Percentiles rank a stretch among this genome's conserved stretches.
Evolutionary conservation across 225 moss, liverwort and hornwort genomes (phyloP).

Genomic region (Sphagnum tenellum): DNA sequence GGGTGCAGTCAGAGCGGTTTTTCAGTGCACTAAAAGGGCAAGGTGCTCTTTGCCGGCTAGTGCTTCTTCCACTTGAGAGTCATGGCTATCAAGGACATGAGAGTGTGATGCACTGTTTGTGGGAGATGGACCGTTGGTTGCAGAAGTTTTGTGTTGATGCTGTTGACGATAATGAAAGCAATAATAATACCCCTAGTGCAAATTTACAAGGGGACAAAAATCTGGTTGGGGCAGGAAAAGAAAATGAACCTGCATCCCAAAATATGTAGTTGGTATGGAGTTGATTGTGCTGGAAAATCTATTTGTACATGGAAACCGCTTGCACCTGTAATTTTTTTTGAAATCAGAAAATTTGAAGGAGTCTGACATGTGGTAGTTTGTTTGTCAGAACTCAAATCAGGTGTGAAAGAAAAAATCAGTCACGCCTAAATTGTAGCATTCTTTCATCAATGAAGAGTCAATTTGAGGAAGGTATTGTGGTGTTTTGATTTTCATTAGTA

Average conservation of each 20-base stretch:
- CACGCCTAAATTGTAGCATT: too few relatives aligned
- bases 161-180: slow-evolving; percentile 15
- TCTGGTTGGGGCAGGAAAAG: slow-evolving; percentile 31
- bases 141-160: slow-evolving; percentile 61
- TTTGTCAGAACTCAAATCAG: too few relatives aligned
- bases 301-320: too few relatives aligned
- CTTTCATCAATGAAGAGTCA: too few relatives aligned
- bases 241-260: not conserved
- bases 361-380: too few relatives aligned
- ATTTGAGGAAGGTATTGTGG: too few relatives aligned
- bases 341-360: too few relatives aligned
- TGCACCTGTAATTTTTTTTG: too few relatives aligned
- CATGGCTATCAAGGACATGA: slow-evolving; percentile 85
- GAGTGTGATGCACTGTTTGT: slow-evolving; percentile 95
- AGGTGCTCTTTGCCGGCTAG: slow-evolving; percentile 77
- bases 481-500: too few relatives aligned
- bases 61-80: slow-evolving; percentile 86
- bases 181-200: slow-evolving; percentile 13
- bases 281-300: too few relatives aligned
- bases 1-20: slow-evolving; percentile 79
- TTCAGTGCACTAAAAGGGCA: slow-evolving; percentile 92
- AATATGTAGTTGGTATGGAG: too few relatives aligned
- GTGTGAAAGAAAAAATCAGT: too few relatives aligned
- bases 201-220: slow-evolving; percentile 7
- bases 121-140: slow-evolving; percentile 99